These are phyloP conservation scores for Komagataella populi DNA, from an alignment of 805 yeast species.

Conservation along the genomic window DNA sequence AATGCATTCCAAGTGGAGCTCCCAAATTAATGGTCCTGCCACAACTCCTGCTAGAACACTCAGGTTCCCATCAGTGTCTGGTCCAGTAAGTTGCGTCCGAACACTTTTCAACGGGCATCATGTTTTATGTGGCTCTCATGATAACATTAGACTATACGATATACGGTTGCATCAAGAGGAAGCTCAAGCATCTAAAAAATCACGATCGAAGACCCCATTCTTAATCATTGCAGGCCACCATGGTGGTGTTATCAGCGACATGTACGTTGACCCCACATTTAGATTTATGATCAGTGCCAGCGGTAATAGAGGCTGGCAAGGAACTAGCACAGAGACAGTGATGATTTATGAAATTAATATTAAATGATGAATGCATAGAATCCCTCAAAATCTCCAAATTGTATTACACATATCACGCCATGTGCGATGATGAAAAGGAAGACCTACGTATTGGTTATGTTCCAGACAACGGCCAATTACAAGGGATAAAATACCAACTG, in stretches of 20 bases:
- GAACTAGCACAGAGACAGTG: slow-evolving; percentile 65
- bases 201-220: slow-evolving; percentile 50
- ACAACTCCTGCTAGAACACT: slow-evolving; percentile 35
- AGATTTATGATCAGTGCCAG: slow-evolving; percentile 82
- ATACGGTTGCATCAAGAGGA: slow-evolving; percentile 29
- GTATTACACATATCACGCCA: neutral
- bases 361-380: neutral
- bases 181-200: slow-evolving; percentile 13
- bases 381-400: neutral
- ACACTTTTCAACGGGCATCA: slow-evolving; percentile 74
- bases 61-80: slow-evolving; percentile 76
- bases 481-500: neutral
- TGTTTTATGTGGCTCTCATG: slow-evolving; percentile 77
- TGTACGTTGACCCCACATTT: slow-evolving; percentile 77
- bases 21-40: slow-evolving; percentile 1
- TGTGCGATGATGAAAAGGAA: neutral
- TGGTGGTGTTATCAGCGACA: slow-evolving; percentile 73
- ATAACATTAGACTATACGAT: slow-evolving; percentile 82
- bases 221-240: slow-evolving; percentile 92
- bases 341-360: slow-evolving; percentile 65
- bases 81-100: slow-evolving; percentile 73
- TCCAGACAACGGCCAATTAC: neutral
- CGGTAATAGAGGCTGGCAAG: slow-evolving; percentile 95
- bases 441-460: neutral
- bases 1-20: slow-evolving; percentile 29